A percentile compares a stretch with the other conserved stretches of the same genome.
These are phyloP conservation scores for Dipteronia sinensis DNA, from an alignment of 345 rosid species.

Conservation along the genomic window DNA sequence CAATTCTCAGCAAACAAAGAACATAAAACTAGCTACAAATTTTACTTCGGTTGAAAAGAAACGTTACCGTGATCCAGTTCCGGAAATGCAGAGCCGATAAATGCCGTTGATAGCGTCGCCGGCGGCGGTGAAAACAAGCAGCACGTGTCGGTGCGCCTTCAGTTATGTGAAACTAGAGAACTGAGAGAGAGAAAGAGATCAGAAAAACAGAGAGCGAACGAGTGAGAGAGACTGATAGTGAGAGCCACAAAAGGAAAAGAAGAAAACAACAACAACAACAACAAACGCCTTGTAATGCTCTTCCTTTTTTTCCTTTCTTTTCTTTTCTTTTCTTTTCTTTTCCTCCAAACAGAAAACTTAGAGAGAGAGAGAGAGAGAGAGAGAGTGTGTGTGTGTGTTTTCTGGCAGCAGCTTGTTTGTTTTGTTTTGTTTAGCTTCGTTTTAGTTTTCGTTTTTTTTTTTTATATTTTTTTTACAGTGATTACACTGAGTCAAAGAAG, in stretches of 20 bases:
- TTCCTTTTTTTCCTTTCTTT: not conserved
- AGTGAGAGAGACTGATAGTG: not conserved
- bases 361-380: not conserved
- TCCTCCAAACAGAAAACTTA: not conserved
- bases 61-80: constrained; percentile 24
- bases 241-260: not conserved
- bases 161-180: not conserved
- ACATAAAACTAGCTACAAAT: constrained; percentile 18
- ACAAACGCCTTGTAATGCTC: not conserved
- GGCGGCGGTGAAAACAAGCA: not conserved
- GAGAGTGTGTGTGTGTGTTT: not conserved
- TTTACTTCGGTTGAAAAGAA: not conserved
- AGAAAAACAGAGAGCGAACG: not conserved
- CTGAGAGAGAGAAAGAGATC: constrained; percentile 12
- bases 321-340: not conserved
- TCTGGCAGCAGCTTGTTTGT: constrained; percentile 20
- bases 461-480: constrained; percentile 8
- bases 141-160: constrained; percentile 37
- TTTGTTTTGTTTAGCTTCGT: not conserved
- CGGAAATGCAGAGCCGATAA: constrained; percentile 27
- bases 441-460: not conserved
- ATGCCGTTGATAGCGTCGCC: constrained; percentile 18
- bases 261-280: not conserved
- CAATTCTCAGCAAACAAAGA: not conserved
- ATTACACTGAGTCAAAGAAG: constrained; percentile 18